These are phyloP conservation scores for Saccharomycopsis vini DNA, from an alignment of 805 yeast species.

Conservation along the genomic window DNA sequence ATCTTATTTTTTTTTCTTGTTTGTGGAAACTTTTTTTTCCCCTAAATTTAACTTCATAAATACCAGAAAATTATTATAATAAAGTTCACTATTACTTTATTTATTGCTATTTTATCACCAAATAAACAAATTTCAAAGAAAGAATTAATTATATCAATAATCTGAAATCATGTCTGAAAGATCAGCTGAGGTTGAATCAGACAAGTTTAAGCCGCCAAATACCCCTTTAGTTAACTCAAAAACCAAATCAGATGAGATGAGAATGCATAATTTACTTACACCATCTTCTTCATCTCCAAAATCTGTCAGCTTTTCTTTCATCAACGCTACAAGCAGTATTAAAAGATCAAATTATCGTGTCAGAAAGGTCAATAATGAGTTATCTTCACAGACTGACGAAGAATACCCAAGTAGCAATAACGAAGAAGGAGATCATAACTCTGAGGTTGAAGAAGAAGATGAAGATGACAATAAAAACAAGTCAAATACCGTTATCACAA, in stretches of 20 bases:
- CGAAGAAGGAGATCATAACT: not conserved
- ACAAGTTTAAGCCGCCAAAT: slow-evolving; percentile 4
- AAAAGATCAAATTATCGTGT: slow-evolving; percentile 7
- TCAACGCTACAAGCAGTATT: slow-evolving; percentile 9
- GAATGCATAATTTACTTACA: slow-evolving; percentile 2
- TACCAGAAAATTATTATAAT: no score
- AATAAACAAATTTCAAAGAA: no score
- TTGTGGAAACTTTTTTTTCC: no score
- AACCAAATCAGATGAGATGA: not conserved
- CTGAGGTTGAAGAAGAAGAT: slow-evolving; percentile 6
- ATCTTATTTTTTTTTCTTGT: no score
- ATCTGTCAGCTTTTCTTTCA: not conserved
- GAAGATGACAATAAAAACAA: slow-evolving; percentile 2
- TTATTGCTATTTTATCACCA: no score
- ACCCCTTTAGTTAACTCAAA: slow-evolving; percentile 7
- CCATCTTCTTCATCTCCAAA: slow-evolving; percentile 15
- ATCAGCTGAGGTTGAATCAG: no score
- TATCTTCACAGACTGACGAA: slow-evolving; percentile 1
- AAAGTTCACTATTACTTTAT: no score
- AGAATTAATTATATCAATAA: no score
- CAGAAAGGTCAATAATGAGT: not conserved
- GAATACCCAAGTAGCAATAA: slow-evolving; percentile 1
- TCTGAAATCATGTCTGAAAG: no score
- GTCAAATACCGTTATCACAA: not conserved
- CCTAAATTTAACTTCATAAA: no score